Evolutionary conservation across 768 basidiomycete genomes (phyloP).

Genomic region (Naematelia aurantialba): DNA sequence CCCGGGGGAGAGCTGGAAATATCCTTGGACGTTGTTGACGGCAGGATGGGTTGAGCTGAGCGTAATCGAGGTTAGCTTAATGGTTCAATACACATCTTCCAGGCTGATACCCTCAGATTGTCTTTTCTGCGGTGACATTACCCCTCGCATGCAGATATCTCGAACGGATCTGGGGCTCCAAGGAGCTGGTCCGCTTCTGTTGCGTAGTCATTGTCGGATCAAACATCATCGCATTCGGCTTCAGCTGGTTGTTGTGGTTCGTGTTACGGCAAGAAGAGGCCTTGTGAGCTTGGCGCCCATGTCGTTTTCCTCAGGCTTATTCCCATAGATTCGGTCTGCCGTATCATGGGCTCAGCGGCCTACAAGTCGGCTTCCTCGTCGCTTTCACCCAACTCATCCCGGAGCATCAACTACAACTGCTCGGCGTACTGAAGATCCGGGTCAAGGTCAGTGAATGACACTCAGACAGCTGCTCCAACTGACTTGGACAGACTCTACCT

Average conservation of each 20-base stretch:
- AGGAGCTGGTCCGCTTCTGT: constrained; percentile 82
- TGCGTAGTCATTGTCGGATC: constrained; percentile 70
- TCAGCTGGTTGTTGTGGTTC: constrained; percentile 75
- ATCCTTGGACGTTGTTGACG: constrained; percentile 92
- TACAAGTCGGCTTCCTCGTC: constrained; percentile 83
- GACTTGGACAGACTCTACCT: constrained; percentile 66
- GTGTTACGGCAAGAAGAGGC: constrained; percentile 64
- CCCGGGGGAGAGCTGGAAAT: constrained; percentile 74
- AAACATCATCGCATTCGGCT: constrained; percentile 80
- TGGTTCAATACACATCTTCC: neutral
- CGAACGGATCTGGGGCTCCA: constrained; percentile 87
- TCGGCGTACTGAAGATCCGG: constrained; percentile 63
- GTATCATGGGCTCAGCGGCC: constrained; percentile 88
- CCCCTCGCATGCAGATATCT: constrained; percentile 82
- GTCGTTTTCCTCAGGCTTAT: neutral
- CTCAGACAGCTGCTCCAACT: neutral
- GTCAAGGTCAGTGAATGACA: constrained; percentile 67
- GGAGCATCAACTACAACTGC: constrained; percentile 92
- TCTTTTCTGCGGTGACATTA: constrained; percentile 69
- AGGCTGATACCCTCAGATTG: constrained; percentile 60
- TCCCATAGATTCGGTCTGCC: constrained; percentile 70
- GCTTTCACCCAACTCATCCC: constrained; percentile 97
- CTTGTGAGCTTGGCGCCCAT: constrained; percentile 24
- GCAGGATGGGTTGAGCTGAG: constrained; percentile 81
- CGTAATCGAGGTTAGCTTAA: constrained; percentile 65